Evolutionary conservation across 805 yeast genomes (phyloP).

Genomic region (Yarrowia sp.): DNA sequence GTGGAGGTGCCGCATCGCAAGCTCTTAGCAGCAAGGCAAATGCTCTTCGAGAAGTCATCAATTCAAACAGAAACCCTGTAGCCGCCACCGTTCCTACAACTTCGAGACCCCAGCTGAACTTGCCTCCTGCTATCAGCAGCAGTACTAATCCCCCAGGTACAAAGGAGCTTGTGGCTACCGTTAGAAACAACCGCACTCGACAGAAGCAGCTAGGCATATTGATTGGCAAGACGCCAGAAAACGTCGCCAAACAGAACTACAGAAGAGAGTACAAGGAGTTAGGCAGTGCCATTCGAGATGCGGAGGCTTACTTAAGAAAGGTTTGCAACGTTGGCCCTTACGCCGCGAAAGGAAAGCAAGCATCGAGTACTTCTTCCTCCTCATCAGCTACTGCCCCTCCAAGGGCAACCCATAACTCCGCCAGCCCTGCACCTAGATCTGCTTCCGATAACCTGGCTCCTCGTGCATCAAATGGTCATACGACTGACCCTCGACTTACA

Average conservation of each 20-base stretch:
- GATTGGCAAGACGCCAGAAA: neutral
- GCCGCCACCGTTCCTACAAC: neutral
- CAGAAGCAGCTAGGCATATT: neutral
- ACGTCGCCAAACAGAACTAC: neutral
- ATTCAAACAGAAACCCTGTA: neutral
- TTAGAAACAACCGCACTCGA: neutral
- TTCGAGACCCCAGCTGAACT: neutral
- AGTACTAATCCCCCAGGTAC: neutral
- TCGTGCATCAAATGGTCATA: neutral
- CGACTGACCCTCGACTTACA: neutral
- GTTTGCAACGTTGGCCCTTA: neutral
- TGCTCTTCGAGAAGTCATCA: neutral
- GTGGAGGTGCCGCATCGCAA: neutral
- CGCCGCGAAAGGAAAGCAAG: neutral
- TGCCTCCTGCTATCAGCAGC: neutral
- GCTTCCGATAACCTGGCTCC: neutral
- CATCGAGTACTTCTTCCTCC: neutral
- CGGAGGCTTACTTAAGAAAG: neutral
- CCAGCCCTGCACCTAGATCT: neutral
- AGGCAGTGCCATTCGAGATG: neutral
- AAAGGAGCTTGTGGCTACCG: neutral
- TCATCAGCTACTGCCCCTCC: neutral
- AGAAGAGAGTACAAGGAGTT: neutral
- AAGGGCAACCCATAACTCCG: neutral
- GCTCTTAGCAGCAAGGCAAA: neutral